Evolutionary conservation across 2,329 filamentous ascomycete species (phyloP).

Genomic region (Colletotrichum spinosum): DNA sequence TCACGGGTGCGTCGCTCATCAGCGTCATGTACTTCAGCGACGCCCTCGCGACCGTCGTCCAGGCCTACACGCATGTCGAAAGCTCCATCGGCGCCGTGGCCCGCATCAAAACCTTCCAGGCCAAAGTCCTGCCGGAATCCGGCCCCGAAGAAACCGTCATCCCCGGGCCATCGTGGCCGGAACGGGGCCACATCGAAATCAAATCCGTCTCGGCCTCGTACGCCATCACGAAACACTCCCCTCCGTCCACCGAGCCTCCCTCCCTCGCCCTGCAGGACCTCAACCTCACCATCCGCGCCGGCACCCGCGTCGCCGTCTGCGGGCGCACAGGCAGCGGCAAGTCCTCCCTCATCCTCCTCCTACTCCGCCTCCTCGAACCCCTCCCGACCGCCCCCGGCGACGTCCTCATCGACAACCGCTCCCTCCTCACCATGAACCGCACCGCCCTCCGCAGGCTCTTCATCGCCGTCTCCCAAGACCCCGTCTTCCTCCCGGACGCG

Average conservation of each 20-base stretch:
- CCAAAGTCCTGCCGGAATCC: constrained; percentile 41
- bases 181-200: constrained; percentile 45
- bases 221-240: background rate
- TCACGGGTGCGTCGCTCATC: constrained; percentile 53
- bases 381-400: constrained; percentile 39
- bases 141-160: constrained; percentile 34
- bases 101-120: constrained; percentile 44
- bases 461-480: constrained; percentile 65
- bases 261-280: constrained; percentile 43
- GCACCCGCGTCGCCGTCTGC: constrained; percentile 51
- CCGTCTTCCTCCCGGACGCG: constrained; percentile 61
- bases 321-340: constrained; percentile 57
- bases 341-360: constrained; percentile 54
- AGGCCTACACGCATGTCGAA: constrained; percentile 47
- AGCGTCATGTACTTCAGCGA: constrained; percentile 52
- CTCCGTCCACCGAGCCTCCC: too few relatives aligned
- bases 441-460: constrained; percentile 57
- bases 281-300: constrained; percentile 44
- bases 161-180: constrained; percentile 46
- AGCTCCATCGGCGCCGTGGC: constrained; percentile 45
- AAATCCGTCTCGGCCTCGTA: constrained; percentile 49
- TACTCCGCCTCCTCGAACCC: constrained; percentile 56
- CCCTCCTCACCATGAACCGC: constrained; percentile 53
- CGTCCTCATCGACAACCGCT: constrained; percentile 57
- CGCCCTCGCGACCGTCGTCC: constrained; percentile 44